These are phyloP conservation scores for Cryptosporidium xiaoi DNA, from an alignment of 169 alveolate genomes.

Conservation along the genomic window DNA sequence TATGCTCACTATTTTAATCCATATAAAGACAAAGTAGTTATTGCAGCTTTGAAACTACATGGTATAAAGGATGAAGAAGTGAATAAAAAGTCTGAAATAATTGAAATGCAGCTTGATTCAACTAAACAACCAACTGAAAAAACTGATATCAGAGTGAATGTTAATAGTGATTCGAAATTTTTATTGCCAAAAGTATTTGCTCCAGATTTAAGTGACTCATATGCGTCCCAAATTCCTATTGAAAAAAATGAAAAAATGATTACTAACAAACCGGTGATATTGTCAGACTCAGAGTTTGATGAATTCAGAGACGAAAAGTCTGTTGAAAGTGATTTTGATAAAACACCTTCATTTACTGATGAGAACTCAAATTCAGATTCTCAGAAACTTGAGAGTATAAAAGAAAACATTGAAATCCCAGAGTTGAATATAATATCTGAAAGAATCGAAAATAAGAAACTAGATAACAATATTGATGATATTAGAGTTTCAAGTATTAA, in stretches of 20 bases:
- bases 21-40: conserved; percentile 24
- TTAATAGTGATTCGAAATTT: not conserved
- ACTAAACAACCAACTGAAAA: not conserved
- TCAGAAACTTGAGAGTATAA: not conserved
- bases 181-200: too few species aligned
- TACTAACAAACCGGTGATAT: conserved; percentile 14
- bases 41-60: conserved; percentile 57
- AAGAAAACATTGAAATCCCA: conserved; percentile 1
- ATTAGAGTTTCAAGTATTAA: not conserved
- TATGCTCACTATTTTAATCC: conserved; percentile 42
- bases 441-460: not conserved
- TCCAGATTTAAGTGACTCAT: not conserved
- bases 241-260: not conserved
- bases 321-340: conserved; percentile 48
- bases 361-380: not conserved
- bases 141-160: not conserved
- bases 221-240: not conserved
- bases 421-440: not conserved
- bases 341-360: conserved; percentile 41
- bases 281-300: conserved; percentile 52
- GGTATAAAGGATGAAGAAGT: not conserved
- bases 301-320: conserved; percentile 29
- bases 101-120: not conserved
- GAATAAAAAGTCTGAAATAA: not conserved
- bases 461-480: not conserved